phyloP scores from a whole-genome alignment of 768 basidiomycete species.

The Neoboletus magnificus region DNA sequence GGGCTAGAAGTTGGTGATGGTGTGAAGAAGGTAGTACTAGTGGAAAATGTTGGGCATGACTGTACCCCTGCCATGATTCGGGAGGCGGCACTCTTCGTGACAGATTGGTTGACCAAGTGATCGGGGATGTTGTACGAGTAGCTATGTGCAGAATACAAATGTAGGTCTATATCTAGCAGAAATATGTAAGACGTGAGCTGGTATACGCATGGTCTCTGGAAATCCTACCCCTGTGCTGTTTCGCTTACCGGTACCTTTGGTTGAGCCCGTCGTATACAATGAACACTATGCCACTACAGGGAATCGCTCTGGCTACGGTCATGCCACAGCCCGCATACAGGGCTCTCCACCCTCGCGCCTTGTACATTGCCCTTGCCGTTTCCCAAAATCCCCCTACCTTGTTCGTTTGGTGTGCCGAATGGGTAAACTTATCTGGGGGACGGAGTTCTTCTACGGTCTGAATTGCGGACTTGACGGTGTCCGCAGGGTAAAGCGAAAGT shows the following conservation, averaged over 20 bases:
- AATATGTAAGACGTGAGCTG: not conserved
- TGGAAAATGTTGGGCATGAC: conserved; percentile 58
- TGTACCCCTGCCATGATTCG: conserved; percentile 60
- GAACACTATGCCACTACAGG: conserved; percentile 87
- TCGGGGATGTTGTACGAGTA: not conserved
- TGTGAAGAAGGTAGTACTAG: conserved; percentile 52
- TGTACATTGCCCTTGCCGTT: conserved; percentile 69
- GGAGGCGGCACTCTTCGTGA: conserved; percentile 35
- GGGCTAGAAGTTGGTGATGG: conserved; percentile 54
- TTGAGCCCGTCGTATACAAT: conserved; percentile 46
- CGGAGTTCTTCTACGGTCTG: conserved; percentile 86
- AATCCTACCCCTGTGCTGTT: too few species aligned
- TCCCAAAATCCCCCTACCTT: conserved; percentile 46
- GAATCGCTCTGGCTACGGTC: conserved; percentile 76
- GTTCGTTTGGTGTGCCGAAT: conserved; percentile 14
- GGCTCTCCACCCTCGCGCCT: conserved; percentile 67
- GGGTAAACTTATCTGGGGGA: conserved; percentile 31
- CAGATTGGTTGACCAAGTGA: conserved; percentile 24
- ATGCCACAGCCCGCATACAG: conserved; percentile 89
- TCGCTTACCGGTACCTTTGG: conserved; percentile 37
- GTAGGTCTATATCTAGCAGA: not conserved
- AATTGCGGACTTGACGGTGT: conserved; percentile 86
- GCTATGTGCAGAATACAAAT: conserved; percentile 1
- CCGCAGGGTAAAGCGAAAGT: conserved; percentile 83
- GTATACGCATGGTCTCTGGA: not conserved